Percentiles rank a stretch among this genome's conserved stretches.
Evolutionary conservation across 495 filamentous ascomycete species (phyloP).

Genomic region (Niebla homalea): DNA sequence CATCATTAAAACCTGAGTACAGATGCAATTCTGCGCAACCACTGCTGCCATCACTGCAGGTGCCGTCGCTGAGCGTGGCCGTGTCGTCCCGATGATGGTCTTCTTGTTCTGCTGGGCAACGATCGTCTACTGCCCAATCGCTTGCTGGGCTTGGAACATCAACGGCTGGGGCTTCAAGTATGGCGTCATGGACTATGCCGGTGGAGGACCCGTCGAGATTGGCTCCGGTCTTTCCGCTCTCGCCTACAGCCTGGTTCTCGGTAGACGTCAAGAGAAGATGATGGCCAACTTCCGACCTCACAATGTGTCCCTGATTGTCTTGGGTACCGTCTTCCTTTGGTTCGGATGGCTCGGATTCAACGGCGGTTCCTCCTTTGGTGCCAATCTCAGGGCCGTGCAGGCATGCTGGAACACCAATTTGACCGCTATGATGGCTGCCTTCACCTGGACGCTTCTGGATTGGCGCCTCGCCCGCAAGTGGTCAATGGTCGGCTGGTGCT

Average conservation of each 20-base stretch:
- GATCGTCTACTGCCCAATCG: slow-evolving; percentile 89
- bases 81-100: slow-evolving; percentile 86
- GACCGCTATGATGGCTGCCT: slow-evolving; percentile 75
- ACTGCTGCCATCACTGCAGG: slow-evolving; percentile 90
- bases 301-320: slow-evolving; percentile 93
- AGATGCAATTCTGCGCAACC: slow-evolving; percentile 94
- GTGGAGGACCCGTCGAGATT: slow-evolving; percentile 96
- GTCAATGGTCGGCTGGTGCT: slow-evolving; percentile 99
- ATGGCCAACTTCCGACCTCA: slow-evolving; percentile 92
- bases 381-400: slow-evolving; percentile 89
- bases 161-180: slow-evolving; percentile 90
- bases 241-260: slow-evolving; percentile 90
- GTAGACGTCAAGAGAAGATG: slow-evolving; percentile 97
- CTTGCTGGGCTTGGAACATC: slow-evolving; percentile 89
- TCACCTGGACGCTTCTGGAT: slow-evolving; percentile 86
- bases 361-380: slow-evolving; percentile 91
- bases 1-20: too few species aligned
- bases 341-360: slow-evolving; percentile 99
- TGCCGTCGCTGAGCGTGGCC: slow-evolving; percentile 84
- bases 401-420: slow-evolving; percentile 96
- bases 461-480: slow-evolving; percentile 92
- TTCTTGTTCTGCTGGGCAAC: slow-evolving; percentile 96
- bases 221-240: slow-evolving; percentile 84
- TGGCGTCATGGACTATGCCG: slow-evolving; percentile 92
- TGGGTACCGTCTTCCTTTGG: slow-evolving; percentile 93